Evolutionary conservation across 2,329 filamentous ascomycete genomes (phyloP).

Genomic region (Hypoxylon rubiginosum): DNA sequence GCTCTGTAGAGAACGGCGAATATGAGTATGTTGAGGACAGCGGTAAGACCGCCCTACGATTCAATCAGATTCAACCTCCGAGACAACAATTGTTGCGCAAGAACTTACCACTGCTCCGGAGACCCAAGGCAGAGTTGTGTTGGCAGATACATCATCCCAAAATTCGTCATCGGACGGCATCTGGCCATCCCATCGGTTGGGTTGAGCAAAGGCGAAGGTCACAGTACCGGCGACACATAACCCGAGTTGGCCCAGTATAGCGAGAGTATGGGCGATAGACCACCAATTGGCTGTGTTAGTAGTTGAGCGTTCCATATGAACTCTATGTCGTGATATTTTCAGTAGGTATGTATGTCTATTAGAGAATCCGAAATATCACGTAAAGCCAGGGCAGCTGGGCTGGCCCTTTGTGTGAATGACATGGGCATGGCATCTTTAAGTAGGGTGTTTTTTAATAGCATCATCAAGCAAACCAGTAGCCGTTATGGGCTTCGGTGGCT

Average conservation of each 20-base stretch:
- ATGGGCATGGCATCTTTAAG: slow-evolving; percentile 24
- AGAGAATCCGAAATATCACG: not conserved
- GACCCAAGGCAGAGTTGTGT: slow-evolving; percentile 14
- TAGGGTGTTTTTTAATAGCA: slow-evolving; percentile 14
- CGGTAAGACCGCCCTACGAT: slow-evolving; percentile 17
- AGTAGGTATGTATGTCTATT: not conserved
- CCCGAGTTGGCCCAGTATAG: slow-evolving; percentile 24
- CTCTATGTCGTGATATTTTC: slow-evolving; percentile 13
- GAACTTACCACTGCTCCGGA: slow-evolving; percentile 21
- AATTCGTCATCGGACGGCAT: slow-evolving; percentile 20
- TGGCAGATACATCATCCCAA: slow-evolving; percentile 10
- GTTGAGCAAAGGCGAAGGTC: slow-evolving; percentile 5
- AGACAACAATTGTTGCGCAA: not conserved
- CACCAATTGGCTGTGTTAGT: slow-evolving; percentile 11
- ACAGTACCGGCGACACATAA: slow-evolving; percentile 15
- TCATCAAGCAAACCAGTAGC: not conserved
- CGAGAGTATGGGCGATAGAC: slow-evolving; percentile 18
- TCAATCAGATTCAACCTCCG: slow-evolving; percentile 9
- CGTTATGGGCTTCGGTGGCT: slow-evolving; percentile 12
- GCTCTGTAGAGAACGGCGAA: slow-evolving; percentile 14
- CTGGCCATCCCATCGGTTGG: slow-evolving; percentile 2
- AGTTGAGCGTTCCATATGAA: slow-evolving; percentile 13
- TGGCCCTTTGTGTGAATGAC: not conserved
- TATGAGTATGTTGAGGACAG: slow-evolving; percentile 15
- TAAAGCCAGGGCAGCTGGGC: not conserved